Percentiles rank a stretch among this genome's conserved stretches.
Conservation (phyloP, 345 rosid species). For the Lagerstroemia speciosa region DNA sequence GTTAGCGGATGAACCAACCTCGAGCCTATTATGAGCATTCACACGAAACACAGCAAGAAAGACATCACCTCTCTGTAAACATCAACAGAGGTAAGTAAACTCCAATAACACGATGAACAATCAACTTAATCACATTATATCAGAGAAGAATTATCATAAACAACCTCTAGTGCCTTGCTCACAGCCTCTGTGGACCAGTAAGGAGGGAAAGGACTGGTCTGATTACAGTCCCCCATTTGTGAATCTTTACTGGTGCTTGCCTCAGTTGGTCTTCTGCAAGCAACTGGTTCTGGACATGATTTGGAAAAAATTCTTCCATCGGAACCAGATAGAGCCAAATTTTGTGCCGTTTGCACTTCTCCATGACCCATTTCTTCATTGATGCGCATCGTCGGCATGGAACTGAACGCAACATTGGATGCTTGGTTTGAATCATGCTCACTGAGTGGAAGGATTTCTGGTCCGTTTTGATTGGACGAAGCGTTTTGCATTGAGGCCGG, state of each 20-base stretch:
- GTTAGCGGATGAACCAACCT: conserved; percentile 36
- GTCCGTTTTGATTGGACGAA: conserved; percentile 22
- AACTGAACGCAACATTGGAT: conserved; percentile 36
- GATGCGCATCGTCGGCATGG: conserved; percentile 56
- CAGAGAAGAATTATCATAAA: conserved; percentile 10
- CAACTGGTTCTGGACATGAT: conserved; percentile 40
- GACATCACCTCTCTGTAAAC: conserved; percentile 61
- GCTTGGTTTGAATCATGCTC: conserved; percentile 22
- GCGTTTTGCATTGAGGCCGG: conserved; percentile 10
- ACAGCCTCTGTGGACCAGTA: conserved; percentile 58
- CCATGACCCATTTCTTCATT: conserved; percentile 13
- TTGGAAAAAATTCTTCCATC: conserved; percentile 27
- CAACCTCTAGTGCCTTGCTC: conserved; percentile 61
- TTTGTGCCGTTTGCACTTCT: conserved; percentile 10
- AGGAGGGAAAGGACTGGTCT: conserved; percentile 31
- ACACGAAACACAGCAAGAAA: conserved; percentile 59
- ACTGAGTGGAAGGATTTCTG: conserved; percentile 7
- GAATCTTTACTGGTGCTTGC: conserved; percentile 19
- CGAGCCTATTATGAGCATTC: conserved; percentile 76
- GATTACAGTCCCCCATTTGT: conserved; percentile 22
- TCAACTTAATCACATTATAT: conserved; percentile 2
- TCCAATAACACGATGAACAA: background rate
- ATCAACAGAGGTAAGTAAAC: conserved; percentile 5
- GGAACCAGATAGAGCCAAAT: conserved; percentile 15
- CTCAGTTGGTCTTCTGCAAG: conserved; percentile 22